These are phyloP conservation scores for Pyrenophora tritici-repentis DNA, from an alignment of 2,329 filamentous ascomycete genomes.

Conservation along the genomic window DNA sequence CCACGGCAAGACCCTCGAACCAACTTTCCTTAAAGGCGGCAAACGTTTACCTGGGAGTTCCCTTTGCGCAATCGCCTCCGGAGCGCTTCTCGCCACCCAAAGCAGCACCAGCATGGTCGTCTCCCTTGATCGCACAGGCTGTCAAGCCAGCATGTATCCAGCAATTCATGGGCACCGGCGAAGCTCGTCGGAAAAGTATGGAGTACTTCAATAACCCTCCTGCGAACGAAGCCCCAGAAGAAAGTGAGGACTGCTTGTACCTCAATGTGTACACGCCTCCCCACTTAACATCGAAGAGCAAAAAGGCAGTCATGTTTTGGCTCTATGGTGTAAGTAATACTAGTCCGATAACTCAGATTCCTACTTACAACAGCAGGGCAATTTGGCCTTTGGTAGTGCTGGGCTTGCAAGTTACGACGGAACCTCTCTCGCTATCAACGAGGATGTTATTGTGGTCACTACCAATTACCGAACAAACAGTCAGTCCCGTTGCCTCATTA, in stretches of 20 bases:
- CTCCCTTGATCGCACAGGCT: constrained; percentile 12
- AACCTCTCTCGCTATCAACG: constrained; percentile 27
- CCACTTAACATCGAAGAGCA: constrained; percentile 9
- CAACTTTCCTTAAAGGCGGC: constrained; percentile 15
- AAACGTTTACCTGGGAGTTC: constrained; percentile 22
- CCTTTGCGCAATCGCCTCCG: constrained; percentile 23
- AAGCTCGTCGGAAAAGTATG: constrained; percentile 16
- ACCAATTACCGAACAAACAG: constrained; percentile 35
- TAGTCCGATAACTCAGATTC: background rate
- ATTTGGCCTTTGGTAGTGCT: constrained; percentile 25
- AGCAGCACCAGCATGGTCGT: constrained; percentile 17
- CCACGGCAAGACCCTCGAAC: constrained; percentile 6
- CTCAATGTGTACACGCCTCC: constrained; percentile 43
- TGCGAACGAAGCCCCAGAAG: constrained; percentile 11
- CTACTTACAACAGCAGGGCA: constrained; percentile 24
- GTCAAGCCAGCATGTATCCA: constrained; percentile 22
- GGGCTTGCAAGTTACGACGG: constrained; percentile 26
- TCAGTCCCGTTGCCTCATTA: background rate
- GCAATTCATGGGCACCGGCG: constrained; percentile 18
- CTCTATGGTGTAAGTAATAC: constrained; percentile 5
- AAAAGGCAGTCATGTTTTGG: constrained; percentile 23
- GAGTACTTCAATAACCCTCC: constrained; percentile 17
- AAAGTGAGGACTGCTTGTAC: constrained; percentile 48
- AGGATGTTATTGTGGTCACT: constrained; percentile 31
- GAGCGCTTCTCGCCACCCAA: constrained; percentile 22